Evolutionary conservation across 2,329 filamentous ascomycete genomes (phyloP), one percentile per base, ranked within the genome.

Genomic region (Colletotrichum nymphaeae): DNA sequence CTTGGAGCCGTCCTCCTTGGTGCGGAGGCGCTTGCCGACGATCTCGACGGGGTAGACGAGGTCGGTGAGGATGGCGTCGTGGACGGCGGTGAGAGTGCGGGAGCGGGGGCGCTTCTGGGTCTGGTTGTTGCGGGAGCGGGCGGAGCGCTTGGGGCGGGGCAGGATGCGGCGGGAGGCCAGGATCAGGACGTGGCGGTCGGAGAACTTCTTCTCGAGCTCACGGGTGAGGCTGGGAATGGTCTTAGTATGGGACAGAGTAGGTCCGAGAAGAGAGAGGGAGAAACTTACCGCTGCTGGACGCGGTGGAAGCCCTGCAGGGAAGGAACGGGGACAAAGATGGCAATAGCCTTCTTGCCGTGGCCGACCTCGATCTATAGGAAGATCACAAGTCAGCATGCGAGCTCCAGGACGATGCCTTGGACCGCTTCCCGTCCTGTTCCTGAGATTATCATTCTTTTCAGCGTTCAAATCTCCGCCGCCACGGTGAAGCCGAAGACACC

Each of bases 161-260:
- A 99, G 92, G 84, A 99, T 99, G 88, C 97, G 97, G 92, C 97
- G 97, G 84, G 96, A 97, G 82, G 97, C 97, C 82, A 99, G 93
- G 92, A 99, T 95, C 87, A 99, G 91, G 87, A 99, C 97, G 88
- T 99, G 97, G 88, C 97, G 97, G 92, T 99, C 97, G 78, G 97
- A 98, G 95, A 99, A 99, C 91, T 99, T 99, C 95, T 99, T 99
- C 94, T 99, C 97, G 85, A 99, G 95, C 92, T 99, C 97, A 89
- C 97, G 97, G 88, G 97, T 99, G 85, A 99, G 93, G 86, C 96
- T 98, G n/a, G n/a, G 16, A 26, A n/a, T 2, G 1, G 35, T 69
- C 42, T 49, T 28, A 72, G 52, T 32, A 24, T 22, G 24, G 16
- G 4, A 9, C 42, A 2, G 14, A 11, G 14, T 1, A 24, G 30